Base-by-base conservation (phyloP, 768 basidiomycete genomes). In the Psilocybe cubensis region DNA sequence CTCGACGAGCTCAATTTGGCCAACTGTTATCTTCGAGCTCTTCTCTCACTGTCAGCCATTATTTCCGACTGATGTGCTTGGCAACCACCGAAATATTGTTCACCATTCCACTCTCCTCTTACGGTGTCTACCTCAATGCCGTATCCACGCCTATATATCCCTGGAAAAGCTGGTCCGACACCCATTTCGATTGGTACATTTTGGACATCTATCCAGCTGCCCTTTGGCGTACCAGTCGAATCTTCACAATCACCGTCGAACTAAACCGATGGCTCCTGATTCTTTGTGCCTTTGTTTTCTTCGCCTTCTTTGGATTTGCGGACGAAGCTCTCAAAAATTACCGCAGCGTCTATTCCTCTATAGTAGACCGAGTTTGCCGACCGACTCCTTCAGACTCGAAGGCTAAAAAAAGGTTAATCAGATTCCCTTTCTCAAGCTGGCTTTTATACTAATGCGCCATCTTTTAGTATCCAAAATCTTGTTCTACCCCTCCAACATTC, bases 1-100 rank as follows among this genome's bases (percentile, higher is more conserved):
- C 44, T 18, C 65, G 68, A 10, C 61, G 66, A 12, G 43, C 59
- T 5, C 57, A 70, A 35, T 70, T 73, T 54, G 56, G 54, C 40
- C 58, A 67, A n/a, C 52, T 71, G 33, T 62, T 78, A 23, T 64
- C 73, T 0, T 51, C 56, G 50, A 68, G 60, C 44, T 66, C 68
- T 29, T 64, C 58, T 21, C 53, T 84, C 6, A 75, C 66, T 59
- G 31, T 56, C 55, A 54, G 65, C 45, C 74, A 70, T 27, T 80
- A 80, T 57, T 51, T 79, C 57, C 77, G 79, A 14, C 74, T 83
- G n/a, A 79, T 82, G 76, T 58, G 66, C 28, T 66, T 82, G 9
- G 76, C 78, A 3, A 56, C 58, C 29, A 61, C 68, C 14, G 78
- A 81, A 46, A 66, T 76, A 44, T 3, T 78, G 3, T 71, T 74